phyloP scores from a whole-genome alignment of 1,284 basidiomycete genomes.

The Tetrapyrgos nigripes region DNA sequence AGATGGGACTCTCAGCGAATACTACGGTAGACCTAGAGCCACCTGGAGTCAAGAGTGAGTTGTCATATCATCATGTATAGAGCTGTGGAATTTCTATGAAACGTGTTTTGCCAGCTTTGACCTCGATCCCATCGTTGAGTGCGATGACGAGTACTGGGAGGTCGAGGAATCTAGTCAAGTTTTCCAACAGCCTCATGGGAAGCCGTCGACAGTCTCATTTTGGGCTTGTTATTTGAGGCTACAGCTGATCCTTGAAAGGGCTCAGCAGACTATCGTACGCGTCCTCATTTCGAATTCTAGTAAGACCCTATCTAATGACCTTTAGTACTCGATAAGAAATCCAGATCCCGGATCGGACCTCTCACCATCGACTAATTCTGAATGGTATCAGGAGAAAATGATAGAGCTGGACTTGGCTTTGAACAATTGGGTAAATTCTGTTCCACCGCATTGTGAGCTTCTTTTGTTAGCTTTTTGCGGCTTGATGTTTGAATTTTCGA shows the following conservation, averaged over 20 bases:
- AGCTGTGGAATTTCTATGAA: neutral
- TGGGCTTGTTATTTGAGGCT: conserved; percentile 53
- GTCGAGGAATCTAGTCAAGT: conserved; percentile 29
- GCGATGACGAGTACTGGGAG: conserved; percentile 6
- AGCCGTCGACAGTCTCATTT: conserved; percentile 41
- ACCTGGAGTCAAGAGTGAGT: neutral
- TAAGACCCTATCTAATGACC: conserved; percentile 28
- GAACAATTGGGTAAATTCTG: conserved; percentile 61
- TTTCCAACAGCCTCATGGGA: conserved; percentile 40
- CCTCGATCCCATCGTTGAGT: conserved; percentile 1
- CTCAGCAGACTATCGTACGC: conserved; percentile 48
- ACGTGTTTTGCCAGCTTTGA: conserved; percentile 4
- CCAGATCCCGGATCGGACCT: conserved; percentile 34
- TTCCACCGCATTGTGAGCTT: conserved; percentile 54
- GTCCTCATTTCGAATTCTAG: too few species aligned
- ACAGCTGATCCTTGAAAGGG: conserved; percentile 52
- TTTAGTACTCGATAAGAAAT: conserved; percentile 35
- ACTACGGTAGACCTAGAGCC: neutral
- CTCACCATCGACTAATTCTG: conserved; percentile 46
- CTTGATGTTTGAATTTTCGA: neutral
- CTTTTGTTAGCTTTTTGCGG: neutral
- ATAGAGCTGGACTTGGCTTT: conserved; percentile 59
- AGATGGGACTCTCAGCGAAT: neutral
- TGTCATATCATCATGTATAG: neutral
- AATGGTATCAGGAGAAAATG: conserved; percentile 49